Conservation (phyloP, 441 rosid species). For the Flueggea neowawraea region DNA sequence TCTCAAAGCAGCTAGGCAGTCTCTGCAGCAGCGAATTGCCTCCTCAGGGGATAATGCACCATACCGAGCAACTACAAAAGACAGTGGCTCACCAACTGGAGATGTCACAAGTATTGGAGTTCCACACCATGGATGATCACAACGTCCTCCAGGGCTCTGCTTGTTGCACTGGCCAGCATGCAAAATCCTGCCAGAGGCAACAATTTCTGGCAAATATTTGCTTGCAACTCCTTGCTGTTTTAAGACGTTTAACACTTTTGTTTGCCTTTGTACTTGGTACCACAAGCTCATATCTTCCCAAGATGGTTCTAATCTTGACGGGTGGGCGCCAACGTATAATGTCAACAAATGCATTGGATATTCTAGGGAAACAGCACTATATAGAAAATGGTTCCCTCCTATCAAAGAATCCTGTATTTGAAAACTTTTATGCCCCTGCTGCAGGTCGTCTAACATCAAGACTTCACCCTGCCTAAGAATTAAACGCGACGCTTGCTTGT, state of each 20-base stretch:
- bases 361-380: conserved; percentile 36
- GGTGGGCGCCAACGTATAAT: conserved; percentile 55
- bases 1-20: conserved; percentile 46
- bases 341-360: conserved; percentile 31
- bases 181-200: conserved; percentile 50
- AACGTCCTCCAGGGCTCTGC: conserved; percentile 41
- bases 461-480: conserved; percentile 42
- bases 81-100: conserved; percentile 60
- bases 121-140: conserved; percentile 66
- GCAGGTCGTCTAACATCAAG: conserved; percentile 44
- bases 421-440: conserved; percentile 44
- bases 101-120: conserved; percentile 58
- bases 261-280: conserved; percentile 75
- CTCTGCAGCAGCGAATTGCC: conserved; percentile 53
- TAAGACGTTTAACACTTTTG: conserved; percentile 55
- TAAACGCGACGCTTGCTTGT: conserved; percentile 30
- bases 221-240: conserved; percentile 43
- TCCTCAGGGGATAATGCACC: conserved; percentile 42
- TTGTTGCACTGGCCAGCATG: conserved; percentile 53
- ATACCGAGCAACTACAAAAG: conserved; percentile 35
- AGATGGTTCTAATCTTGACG: conserved; percentile 56
- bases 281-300: conserved; percentile 73
- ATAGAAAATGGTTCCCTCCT: conserved; percentile 42
- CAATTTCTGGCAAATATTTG: conserved; percentile 48
- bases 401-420: conserved; percentile 43